Base-by-base conservation (phyloP, 371 early-diverging fungal species). In the Mortierella sp. region DNA sequence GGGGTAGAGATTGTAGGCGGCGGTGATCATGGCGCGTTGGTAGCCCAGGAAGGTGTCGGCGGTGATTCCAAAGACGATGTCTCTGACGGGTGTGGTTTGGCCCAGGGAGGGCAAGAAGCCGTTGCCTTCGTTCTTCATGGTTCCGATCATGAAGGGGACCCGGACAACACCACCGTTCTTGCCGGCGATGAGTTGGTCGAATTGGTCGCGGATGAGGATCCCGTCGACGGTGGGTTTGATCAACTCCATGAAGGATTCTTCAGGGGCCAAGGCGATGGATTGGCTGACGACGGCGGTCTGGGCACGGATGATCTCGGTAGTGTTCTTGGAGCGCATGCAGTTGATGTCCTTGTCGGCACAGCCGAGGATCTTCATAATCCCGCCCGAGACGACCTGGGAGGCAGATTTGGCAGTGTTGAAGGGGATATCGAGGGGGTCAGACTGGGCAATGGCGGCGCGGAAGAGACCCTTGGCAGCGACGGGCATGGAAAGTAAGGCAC, bases 31-130 rank as follows among this genome's bases (percentile, higher is more conserved):
- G 48, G 86, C 71, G 43, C 86, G 82, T 72, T 82, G 75, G 71
- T 86, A 86, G 44, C 86, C 86, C 24, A 86, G 77, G n/a, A 86
- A 48, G 24, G 86, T 78, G 10, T 77, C 82, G 10, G 77, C 60
- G 38, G 82, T 86, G 54, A 82, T 56, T 4, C 86, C 86, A 75
- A 82, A 70, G 73, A 86, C 86, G 21, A 80, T 21, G 10, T 71
- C 51, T 38, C 80, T 82, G 78, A 86, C 79, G 29, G 86, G 82
- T 14, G 86, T 79, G 29, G 38, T 32, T 48, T 86, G 86, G 18
- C 86, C 86, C 65, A 86, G 75, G 49, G 82, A 80, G 32, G 86
- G 86, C 68, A 86, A 80, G 86, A 86, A 86, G 44, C 86, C 86
- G 46, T 75, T 82, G 24, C 80, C 86, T 75, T 86, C 86, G 32